Evolutionary conservation across 768 basidiomycete genomes (phyloP), one percentile per base, ranked within the genome.

Genomic region (Plicaturopsis crispa): DNA sequence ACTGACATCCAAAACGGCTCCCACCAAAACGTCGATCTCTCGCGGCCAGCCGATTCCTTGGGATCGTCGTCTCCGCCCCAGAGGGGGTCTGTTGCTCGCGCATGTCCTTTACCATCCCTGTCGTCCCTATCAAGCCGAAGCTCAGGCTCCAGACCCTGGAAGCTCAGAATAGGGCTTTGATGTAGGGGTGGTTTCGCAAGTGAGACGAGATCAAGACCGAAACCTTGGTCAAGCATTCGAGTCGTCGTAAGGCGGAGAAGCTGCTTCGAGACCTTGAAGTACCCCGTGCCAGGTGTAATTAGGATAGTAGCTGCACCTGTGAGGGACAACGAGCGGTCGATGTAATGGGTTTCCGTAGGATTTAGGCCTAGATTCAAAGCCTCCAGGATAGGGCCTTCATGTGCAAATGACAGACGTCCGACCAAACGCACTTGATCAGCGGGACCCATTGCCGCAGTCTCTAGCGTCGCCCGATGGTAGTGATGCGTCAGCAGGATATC

Each of bases 331-430:
- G 94, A 96, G 14, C 96, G 81, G 56, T 98, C 96, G 47, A 98
- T 80, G 54, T 96, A 93, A 55, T 96, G 90, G 2, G 84, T 87
- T 60, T 98, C 94, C 12, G 84, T 84, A 0, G 93, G 88, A 52
- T 91, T 94, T 12, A 97, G 72, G 1, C 80, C 87, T 32, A 99
- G 72, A 52, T 98, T 98, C 36, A 98, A 70, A 2, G 91, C 90
- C 59, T 98, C 96, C 4, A 98, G 73, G n/a, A 98, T 70, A 28
- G 92, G 92, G 1, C 92, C 91, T 47, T 98, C 92, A 49, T 94
- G 90, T 0, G 96, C 94, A 55, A 74, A 80, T 0, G 85, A 88
- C 21, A 93, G 63, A 20, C 72, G 70, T 2, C 91, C 91, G 10
- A 90, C 76, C 11, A 92, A 68, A 12, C 85, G 76, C 18, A 76